phyloP scores from a whole-genome alignment of 768 basidiomycete species.

The Boletus rex-veris region DNA sequence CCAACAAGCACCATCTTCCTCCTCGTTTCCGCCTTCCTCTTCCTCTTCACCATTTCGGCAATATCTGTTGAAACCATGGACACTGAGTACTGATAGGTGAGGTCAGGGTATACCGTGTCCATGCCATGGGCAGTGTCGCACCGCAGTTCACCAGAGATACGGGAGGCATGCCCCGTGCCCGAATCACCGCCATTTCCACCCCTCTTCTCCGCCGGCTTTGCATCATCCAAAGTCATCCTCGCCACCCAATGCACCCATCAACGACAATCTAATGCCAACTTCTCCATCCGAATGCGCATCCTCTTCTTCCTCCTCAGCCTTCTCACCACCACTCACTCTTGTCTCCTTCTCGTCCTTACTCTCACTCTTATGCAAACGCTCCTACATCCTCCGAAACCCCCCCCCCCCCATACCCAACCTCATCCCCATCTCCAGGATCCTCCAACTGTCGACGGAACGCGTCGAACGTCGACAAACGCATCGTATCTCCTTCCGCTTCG shows the following conservation, averaged over 20 bases:
- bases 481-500: conserved; percentile 22
- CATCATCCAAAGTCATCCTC: conserved; percentile 21
- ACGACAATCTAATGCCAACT: conserved; percentile 64
- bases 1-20: conserved; percentile 44
- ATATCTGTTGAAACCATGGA: background rate
- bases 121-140: conserved; percentile 21
- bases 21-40: conserved; percentile 10
- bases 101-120: conserved; percentile 30
- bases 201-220: conserved; percentile 3
- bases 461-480: conserved; percentile 24
- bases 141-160: background rate
- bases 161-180: conserved; percentile 1
- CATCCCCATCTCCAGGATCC: conserved; percentile 11
- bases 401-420: background rate
- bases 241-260: conserved; percentile 50
- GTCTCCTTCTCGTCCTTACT: conserved; percentile 1
- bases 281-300: conserved; percentile 53
- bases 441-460: conserved; percentile 21
- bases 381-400: conserved; percentile 10
- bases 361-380: background rate
- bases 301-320: background rate
- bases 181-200: conserved; percentile 1
- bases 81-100: conserved; percentile 16
- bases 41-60: background rate
- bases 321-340: background rate